phyloP scores from a whole-genome alignment of 2,329 filamentous ascomycete species.

The Monilinia fructicola region DNA sequence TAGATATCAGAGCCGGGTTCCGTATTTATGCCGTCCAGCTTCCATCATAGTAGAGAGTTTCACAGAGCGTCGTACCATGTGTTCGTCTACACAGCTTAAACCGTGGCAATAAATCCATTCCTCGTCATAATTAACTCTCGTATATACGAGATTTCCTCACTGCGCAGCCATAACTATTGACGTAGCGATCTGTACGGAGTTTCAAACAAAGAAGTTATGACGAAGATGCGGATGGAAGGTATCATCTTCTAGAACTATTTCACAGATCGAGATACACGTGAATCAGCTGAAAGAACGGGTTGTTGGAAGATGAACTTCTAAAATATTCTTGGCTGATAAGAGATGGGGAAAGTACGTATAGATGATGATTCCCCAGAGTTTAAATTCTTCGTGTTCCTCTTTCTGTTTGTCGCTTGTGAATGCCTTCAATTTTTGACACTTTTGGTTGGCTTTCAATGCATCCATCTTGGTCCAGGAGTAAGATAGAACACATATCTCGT shows the following conservation, averaged over 20 bases:
- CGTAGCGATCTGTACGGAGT: background rate
- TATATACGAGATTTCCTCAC: too few relatives aligned
- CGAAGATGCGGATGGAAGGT: background rate
- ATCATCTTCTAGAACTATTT: background rate
- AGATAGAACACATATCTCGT: background rate
- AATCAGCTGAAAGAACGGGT: fast-evolving
- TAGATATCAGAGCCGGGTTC: too few relatives aligned
- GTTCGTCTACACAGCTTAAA: too few relatives aligned
- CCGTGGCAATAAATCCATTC: background rate
- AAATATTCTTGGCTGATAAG: background rate
- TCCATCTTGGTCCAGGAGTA: too few relatives aligned
- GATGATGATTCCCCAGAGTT: background rate
- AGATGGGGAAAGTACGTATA: background rate
- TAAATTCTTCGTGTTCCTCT: background rate
- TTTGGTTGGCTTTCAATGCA: too few relatives aligned
- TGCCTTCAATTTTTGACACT: background rate
- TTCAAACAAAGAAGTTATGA: background rate
- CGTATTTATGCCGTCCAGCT: too few relatives aligned
- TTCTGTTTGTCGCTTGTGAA: background rate
- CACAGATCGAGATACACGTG: background rate
- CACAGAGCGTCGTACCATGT: too few relatives aligned
- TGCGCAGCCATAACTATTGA: too few relatives aligned
- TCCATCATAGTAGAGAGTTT: too few relatives aligned
- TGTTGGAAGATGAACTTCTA: background rate
- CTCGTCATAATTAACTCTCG: background rate